Conservation (phyloP, 2,329 filamentous ascomycete genomes). For the Lasiodiplodia sp. region DNA sequence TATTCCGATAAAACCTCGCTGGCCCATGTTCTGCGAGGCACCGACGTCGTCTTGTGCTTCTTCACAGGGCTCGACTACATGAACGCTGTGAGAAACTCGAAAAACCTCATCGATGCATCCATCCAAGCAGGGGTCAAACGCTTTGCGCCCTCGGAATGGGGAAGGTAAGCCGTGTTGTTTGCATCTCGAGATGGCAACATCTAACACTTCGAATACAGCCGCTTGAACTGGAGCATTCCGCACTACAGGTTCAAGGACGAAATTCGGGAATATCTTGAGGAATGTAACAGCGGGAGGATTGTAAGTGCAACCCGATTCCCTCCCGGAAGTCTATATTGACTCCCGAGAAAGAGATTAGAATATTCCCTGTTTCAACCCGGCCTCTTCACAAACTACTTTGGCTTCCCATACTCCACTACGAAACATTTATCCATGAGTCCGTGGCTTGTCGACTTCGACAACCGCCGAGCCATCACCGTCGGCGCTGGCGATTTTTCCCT, state of each 20-base stretch:
- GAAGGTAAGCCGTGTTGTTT: constrained; percentile 45
- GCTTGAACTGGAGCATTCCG: constrained; percentile 43
- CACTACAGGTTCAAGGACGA: constrained; percentile 62
- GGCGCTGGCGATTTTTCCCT: constrained; percentile 40
- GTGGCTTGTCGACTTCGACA: constrained; percentile 43
- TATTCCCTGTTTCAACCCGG: constrained; percentile 65
- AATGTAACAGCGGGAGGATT: constrained; percentile 58
- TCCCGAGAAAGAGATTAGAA: constrained; percentile 49
- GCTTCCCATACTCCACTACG: constrained; percentile 56
- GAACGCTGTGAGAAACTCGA: constrained; percentile 37
- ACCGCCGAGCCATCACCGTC: constrained; percentile 40
- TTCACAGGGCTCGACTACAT: constrained; percentile 42
- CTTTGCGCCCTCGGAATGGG: constrained; percentile 42
- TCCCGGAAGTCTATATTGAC: not conserved
- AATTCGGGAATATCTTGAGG: constrained; percentile 58
- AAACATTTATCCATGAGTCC: constrained; percentile 49
- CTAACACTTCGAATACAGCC: not conserved
- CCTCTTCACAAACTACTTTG: constrained; percentile 63
- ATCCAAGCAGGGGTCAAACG: constrained; percentile 46
- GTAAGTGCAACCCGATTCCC: constrained; percentile 36
- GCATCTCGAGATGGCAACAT: not conserved
- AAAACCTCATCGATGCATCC: constrained; percentile 51
- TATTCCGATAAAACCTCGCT: constrained; percentile 55
- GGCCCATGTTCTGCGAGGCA: constrained; percentile 50
- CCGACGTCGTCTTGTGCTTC: constrained; percentile 64